Percentiles rank a stretch among this genome's conserved stretches.
Evolutionary conservation across 441 rosid genomes (phyloP).

Genomic region (Arabidopsis hybrid): DNA sequence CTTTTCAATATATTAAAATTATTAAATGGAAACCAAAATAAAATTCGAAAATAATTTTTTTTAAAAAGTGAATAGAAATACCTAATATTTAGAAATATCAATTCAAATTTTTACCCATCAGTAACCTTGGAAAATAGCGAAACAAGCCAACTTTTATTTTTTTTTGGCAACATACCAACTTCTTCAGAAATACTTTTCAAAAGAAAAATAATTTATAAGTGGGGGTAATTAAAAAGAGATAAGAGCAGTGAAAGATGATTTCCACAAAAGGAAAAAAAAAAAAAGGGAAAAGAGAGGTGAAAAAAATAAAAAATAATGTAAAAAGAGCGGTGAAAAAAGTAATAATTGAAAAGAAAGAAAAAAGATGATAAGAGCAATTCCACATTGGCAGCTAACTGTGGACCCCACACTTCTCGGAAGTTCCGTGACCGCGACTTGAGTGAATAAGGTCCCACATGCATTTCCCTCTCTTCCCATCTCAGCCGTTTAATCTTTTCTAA

Average conservation of each 20-base stretch:
- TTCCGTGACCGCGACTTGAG: constrained; percentile 77
- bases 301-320: not conserved
- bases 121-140: not conserved
- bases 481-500: constrained; percentile 35
- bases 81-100: not conserved
- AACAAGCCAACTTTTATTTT: not conserved
- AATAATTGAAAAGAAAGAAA: not conserved
- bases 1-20: too few relatives aligned
- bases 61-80: not conserved
- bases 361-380: constrained; percentile 49
- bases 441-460: constrained; percentile 41
- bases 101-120: not conserved
- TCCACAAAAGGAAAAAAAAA: not conserved
- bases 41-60: too few relatives aligned
- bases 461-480: constrained; percentile 35
- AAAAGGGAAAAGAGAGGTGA: not conserved
- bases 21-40: too few relatives aligned
- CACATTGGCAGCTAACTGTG: constrained; percentile 55
- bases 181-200: not conserved
- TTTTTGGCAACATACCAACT: not conserved
- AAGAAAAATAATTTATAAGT: not conserved
- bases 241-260: not conserved
- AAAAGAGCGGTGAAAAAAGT: constrained; percentile 9
- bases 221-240: not conserved
- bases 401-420: constrained; percentile 75